Evolutionary conservation across 495 filamentous ascomycete genomes (phyloP), one percentile per base, ranked within the genome.

Genomic region (Neurospora sp.): DNA sequence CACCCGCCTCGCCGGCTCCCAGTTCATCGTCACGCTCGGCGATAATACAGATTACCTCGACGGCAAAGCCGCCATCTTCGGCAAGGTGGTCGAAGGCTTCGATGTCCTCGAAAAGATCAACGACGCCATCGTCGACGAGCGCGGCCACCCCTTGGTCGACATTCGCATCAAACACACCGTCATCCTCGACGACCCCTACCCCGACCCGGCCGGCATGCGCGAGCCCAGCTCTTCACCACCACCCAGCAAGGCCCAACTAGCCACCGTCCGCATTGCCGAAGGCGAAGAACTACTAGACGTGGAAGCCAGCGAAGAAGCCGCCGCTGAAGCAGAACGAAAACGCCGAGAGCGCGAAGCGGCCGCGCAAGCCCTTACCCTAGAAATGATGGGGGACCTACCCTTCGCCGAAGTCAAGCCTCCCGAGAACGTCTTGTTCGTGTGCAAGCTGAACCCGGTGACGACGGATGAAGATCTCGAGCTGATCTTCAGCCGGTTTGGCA

Each of bases 351-450:
- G 94, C 37, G 96, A 99, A 79, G 96, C 96, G 2, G 89, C 93
- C 73, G 96, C 96, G 5, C 96, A 98, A 79, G 96, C 96, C 3
- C 81, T 99, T 75, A 99, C 96, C 0, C 85, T 99, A 54, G 96
- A 99, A 81, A 97, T 99, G 91, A 94, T 99, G 80, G 96, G 96
- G 31, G 96, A 99, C 82, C 86, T 99, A 72, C 96, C 96, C 13
- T 99, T 97, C 80, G 96, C 96, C 72, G 96, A 98, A 82, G 95
- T 99, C 80, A 97, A 96, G 74, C 96, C 96, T 7, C 96, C 96
- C 1, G 96, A 99, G 83, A 98, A 99, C 79, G 90, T 99, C 37
- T 86, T 99, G 15, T 99, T 99, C 78, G 96, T 99, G 73, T 99
- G 96, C 90, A 98, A 99, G 80, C 85, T 99, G 31, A 99, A 99